Base-by-base conservation (phyloP, 2,329 filamentous ascomycete species). In the Cucurbitaria berberidis region DNA sequence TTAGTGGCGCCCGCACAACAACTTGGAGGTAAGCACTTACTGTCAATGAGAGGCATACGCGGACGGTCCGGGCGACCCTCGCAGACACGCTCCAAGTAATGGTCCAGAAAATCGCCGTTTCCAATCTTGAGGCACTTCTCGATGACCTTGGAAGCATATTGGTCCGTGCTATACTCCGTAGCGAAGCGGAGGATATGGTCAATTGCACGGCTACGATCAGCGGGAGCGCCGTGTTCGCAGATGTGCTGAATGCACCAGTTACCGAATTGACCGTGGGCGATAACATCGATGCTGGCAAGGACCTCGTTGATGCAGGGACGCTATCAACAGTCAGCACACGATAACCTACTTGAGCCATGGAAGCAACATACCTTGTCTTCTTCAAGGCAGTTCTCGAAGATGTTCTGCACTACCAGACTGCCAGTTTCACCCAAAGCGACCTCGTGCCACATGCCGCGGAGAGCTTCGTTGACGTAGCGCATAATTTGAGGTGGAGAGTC, bases 241-340 rank as follows among this genome's bases (percentile, higher is more conserved):
- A 99, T 92, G 77, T 99, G 95, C 78, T 99, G 95, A 68, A 99
- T 98, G 79, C 95, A 99, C 95, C 95, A 99, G 75, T 99, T 99
- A 50, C 95, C 95, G 72, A 99, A 99, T 74, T 99, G 95, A 22
- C 95, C 95, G 74, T 97, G 93, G 53, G 95, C 90, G 69, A 99
- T 92, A 57, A 96, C 90, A 77, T 99, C 92, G 66, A 99, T 96
- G 73, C 95, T 97, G 55, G 85, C 86, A 51, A 99, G 85, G 34
- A 99, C 95, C 76, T 99, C 95, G 74, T 96, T 93, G 70, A 99
- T 96, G 71, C 95, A 97, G 40, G 93, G 93, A 55, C 96, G 92
- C 93, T 96, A 18, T 43, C 4, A 29, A 8, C 9, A 22, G 35
- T 63, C n/a, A 59, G 48, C 44, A 50, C 6, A 22, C 35, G 8